Evolutionary conservation across 2,329 filamentous ascomycete genomes (phyloP).

Genomic region (Neofusicoccum ribis): DNA sequence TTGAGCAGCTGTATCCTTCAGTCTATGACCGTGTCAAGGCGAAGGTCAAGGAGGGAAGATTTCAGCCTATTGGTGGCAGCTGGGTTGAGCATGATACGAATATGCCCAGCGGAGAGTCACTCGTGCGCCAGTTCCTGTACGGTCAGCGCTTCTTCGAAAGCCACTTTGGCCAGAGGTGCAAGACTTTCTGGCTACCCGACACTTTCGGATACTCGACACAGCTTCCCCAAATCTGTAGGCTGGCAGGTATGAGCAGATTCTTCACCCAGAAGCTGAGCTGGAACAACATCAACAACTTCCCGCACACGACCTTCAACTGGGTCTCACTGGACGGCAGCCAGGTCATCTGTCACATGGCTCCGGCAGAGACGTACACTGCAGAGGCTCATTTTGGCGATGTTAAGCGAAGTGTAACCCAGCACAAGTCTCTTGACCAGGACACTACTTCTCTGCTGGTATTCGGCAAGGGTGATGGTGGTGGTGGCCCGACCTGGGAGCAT

Average conservation of each 20-base stretch:
- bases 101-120: conserved; percentile 89
- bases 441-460: conserved; percentile 88
- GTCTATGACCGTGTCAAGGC: conserved; percentile 87
- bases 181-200: conserved; percentile 96
- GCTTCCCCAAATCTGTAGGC: conserved; percentile 85
- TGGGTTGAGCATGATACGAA: conserved; percentile 99
- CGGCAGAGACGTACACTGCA: conserved; percentile 92
- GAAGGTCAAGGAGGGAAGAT: conserved; percentile 86
- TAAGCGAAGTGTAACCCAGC: conserved; percentile 81
- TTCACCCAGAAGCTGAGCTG: conserved; percentile 98
- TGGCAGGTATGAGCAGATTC: conserved; percentile 95
- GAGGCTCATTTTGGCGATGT: conserved; percentile 94
- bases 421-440: conserved; percentile 95
- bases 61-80: conserved; percentile 93
- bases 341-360: conserved; percentile 96
- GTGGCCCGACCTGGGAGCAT: conserved; percentile 90
- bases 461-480: conserved; percentile 94
- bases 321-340: conserved; percentile 93
- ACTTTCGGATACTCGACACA: conserved; percentile 98
- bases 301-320: conserved; percentile 99
- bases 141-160: conserved; percentile 94
- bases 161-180: conserved; percentile 83
- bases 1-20: conserved; percentile 83
- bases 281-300: conserved; percentile 99
- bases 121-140: conserved; percentile 92